A percentile compares a stretch with the other conserved stretches of the same genome.
phyloP scores from a whole-genome alignment of 225 moss, liverwort and hornwort species.

The Anthoceros angustus region DNA sequence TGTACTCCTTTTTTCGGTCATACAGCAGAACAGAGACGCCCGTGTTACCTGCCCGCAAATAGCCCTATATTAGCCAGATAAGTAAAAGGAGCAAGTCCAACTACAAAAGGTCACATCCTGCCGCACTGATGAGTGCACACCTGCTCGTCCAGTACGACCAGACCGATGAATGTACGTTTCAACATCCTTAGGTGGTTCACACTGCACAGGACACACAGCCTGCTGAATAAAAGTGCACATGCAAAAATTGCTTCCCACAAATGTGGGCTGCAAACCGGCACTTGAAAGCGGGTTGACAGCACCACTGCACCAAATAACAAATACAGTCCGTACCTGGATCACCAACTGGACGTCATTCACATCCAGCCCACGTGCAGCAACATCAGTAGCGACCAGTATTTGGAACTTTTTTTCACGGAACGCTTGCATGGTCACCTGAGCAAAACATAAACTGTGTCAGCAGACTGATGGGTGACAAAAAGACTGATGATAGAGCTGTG shows the following conservation, averaged over 20 bases:
- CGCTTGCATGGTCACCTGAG: constrained; percentile 50
- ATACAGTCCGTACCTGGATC: constrained; percentile 18
- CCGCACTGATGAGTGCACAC: constrained; percentile 10
- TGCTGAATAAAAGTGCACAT: neutral
- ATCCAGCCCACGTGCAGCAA: constrained; percentile 84
- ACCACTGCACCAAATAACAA: neutral
- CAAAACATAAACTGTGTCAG: neutral
- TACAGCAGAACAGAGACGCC: constrained; percentile 78
- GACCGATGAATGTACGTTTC: constrained; percentile 97
- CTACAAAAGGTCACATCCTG: neutral
- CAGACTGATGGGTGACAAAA: neutral
- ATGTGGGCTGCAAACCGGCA: neutral
- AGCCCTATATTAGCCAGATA: neutral
- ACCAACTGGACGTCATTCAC: constrained; percentile 76
- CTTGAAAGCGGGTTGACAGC: neutral
- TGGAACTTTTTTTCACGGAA: constrained; percentile 63
- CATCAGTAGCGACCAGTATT: constrained; percentile 79
- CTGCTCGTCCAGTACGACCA: constrained; percentile 90
- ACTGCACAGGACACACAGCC: constrained; percentile 14
- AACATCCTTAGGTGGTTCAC: constrained; percentile 55
- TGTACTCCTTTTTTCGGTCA: constrained; percentile 78
- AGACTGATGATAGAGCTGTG: neutral
- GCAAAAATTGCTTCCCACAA: neutral
- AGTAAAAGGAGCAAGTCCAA: neutral
- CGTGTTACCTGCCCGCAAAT: constrained; percentile 27